These are phyloP conservation scores for Populus alba DNA, from an alignment of 345 rosid species.

Conservation along the genomic window DNA sequence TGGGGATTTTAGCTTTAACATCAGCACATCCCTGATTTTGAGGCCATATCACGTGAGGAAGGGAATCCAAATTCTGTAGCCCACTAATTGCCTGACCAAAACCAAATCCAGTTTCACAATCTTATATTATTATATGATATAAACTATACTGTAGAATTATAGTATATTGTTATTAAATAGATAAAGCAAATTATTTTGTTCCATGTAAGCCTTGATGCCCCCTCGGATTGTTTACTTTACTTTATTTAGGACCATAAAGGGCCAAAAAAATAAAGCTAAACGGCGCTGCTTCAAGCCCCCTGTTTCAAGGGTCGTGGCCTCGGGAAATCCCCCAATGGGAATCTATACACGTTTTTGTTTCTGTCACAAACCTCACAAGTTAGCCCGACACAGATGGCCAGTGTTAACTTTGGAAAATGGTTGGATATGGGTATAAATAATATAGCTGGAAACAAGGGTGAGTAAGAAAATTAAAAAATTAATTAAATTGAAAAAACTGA, in stretches of 20 bases:
- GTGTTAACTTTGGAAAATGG: too few species aligned
- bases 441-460: too few species aligned
- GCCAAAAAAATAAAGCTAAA: constrained; percentile 27
- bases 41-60: constrained; percentile 51
- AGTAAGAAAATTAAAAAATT: too few species aligned
- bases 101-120: constrained; percentile 12
- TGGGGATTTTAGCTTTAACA: constrained; percentile 12
- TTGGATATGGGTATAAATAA: too few species aligned
- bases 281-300: constrained; percentile 42
- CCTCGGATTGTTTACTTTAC: neutral
- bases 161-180: neutral
- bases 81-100: constrained; percentile 21
- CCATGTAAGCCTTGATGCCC: neutral
- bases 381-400: neutral
- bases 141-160: neutral
- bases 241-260: constrained; percentile 11
- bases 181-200: constrained; percentile 3
- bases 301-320: constrained; percentile 42
- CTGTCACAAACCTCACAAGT: constrained; percentile 8
- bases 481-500: too few species aligned
- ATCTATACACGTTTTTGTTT: constrained; percentile 36
- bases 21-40: constrained; percentile 50
- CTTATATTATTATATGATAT: neutral
- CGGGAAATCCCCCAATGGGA: constrained; percentile 35
- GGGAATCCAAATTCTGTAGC: constrained; percentile 22